Base-by-base conservation (phyloP, 352 stramenopile species). In the Globisporangium viniferum region DNA sequence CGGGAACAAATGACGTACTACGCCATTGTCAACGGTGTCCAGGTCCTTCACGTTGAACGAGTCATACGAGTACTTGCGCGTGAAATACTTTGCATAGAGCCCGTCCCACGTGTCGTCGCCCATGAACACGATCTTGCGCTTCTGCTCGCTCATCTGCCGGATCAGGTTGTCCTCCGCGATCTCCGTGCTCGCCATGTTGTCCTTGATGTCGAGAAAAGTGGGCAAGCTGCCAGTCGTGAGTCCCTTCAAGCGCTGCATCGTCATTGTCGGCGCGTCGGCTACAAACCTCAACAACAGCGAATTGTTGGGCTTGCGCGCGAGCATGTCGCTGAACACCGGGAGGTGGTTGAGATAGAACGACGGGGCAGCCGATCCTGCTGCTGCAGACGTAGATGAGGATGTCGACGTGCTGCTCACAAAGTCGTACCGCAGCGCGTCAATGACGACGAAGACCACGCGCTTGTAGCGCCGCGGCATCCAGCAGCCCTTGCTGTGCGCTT, bases 41-140 rank as follows among this genome's bases (percentile, higher is more conserved):
- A 99, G 78, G 77, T 99, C 97, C 67, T 98, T 95, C 27, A 98
- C 98, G 78, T 99, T 99, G 74, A 99, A 99, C 58, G 93, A 99
- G 64, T 98, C 97, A 71, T 95, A 99, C 2, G 96, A 90, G 77
- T 97, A 98, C 59, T 86, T 90, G 54, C 95, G 86, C 46, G 95
- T 86, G 76, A 99, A 98, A 59, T 89, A 73, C 44, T 70, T 82
- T 1, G 91, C 91, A 76, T 99, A 99, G 8, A 99, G 79, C 60
- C 91, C 83, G 12, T 95, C 81, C 97, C 97, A 99, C 46, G 97
- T 99, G 82, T 99, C 97, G 81, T 99, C 97, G n/a, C 97, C 97
- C 77, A 99, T 98, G 79, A 99, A 99, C 49, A 95, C 91, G 49
- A 99, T 84, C 8, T 75, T 80, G 10, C 80, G 76, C 39, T 73